phyloP scores from a whole-genome alignment of 2,329 filamentous ascomycete species.

The Epichloe sp. region DNA sequence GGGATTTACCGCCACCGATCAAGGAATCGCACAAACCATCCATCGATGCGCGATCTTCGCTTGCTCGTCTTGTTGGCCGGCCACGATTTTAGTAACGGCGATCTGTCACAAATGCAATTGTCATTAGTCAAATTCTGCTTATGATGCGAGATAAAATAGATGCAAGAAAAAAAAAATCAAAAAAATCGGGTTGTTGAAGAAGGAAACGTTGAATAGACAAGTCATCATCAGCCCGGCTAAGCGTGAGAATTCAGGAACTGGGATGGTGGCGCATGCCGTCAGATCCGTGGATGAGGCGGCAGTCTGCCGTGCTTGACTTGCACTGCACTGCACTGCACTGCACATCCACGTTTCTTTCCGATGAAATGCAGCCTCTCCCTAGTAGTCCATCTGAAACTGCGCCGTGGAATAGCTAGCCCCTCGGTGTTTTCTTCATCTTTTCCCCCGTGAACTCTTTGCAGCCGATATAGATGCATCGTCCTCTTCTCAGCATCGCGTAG shows the following conservation, averaged over 20 bases:
- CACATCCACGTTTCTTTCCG: too few species aligned
- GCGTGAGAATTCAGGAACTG: too few species aligned
- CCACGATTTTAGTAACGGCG: conserved; percentile 9
- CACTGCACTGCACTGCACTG: too few species aligned
- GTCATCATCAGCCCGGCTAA: background rate
- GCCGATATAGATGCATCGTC: too few species aligned
- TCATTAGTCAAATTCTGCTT: conserved; percentile 6
- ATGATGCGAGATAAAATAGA: background rate
- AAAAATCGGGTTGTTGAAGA: background rate
- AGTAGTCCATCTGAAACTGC: too few species aligned
- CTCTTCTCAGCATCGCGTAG: background rate
- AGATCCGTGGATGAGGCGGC: too few species aligned
- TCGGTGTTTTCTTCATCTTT: too few species aligned
- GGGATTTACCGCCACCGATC: background rate
- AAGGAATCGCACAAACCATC: background rate
- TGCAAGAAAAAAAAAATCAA: background rate
- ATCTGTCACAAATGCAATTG: conserved; percentile 8
- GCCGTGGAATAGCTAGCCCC: too few species aligned
- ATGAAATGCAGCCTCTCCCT: too few species aligned
- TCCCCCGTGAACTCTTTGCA: background rate
- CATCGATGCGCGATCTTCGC: background rate
- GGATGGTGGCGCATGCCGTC: too few species aligned
- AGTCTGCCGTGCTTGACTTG: too few species aligned
- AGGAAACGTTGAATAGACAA: background rate
- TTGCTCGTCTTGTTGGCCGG: background rate